phyloP scores from a whole-genome alignment of 2,329 filamentous ascomycete species.

The Penicillium aurantiogriseum region DNA sequence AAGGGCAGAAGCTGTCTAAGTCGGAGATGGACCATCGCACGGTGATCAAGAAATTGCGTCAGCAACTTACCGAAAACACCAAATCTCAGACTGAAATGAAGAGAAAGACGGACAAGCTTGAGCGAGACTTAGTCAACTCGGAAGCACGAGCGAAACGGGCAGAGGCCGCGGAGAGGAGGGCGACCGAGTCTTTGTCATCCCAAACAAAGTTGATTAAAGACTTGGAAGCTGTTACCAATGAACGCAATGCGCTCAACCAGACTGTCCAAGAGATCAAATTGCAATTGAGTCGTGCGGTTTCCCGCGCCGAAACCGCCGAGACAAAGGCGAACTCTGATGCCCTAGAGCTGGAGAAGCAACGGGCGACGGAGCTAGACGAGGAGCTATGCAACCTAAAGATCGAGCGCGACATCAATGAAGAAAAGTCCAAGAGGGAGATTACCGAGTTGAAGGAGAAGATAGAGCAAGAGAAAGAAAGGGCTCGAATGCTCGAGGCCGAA shows the following conservation, averaged over 20 bases:
- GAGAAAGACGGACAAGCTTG: slow-evolving; percentile 59
- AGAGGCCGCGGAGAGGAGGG: slow-evolving; percentile 58
- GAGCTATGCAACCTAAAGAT: slow-evolving; percentile 65
- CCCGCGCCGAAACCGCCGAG: slow-evolving; percentile 66
- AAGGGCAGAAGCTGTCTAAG: slow-evolving; percentile 83
- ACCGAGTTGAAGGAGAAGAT: slow-evolving; percentile 70
- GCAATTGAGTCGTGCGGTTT: slow-evolving; percentile 66
- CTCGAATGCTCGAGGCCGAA: slow-evolving; percentile 69
- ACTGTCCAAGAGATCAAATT: slow-evolving; percentile 66
- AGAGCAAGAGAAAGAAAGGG: slow-evolving; percentile 68
- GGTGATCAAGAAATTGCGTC: slow-evolving; percentile 74
- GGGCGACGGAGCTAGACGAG: slow-evolving; percentile 56
- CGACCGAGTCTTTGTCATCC: slow-evolving; percentile 55
- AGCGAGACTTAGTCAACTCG: slow-evolving; percentile 51
- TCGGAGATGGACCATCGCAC: slow-evolving; percentile 81
- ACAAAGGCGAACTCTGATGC: slow-evolving; percentile 66
- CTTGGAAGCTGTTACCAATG: slow-evolving; percentile 60
- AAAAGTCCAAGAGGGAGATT: slow-evolving; percentile 68
- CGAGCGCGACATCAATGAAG: slow-evolving; percentile 72
- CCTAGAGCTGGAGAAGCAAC: slow-evolving; percentile 63
- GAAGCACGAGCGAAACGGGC: slow-evolving; percentile 60
- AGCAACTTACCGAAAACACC: slow-evolving; percentile 52
- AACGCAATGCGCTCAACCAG: slow-evolving; percentile 62
- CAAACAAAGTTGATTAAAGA: slow-evolving; percentile 56
- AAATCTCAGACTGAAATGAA: slow-evolving; percentile 51